Conservation (phyloP, 768 basidiomycete species). For the Coprinopsis marcescibilis region DNA sequence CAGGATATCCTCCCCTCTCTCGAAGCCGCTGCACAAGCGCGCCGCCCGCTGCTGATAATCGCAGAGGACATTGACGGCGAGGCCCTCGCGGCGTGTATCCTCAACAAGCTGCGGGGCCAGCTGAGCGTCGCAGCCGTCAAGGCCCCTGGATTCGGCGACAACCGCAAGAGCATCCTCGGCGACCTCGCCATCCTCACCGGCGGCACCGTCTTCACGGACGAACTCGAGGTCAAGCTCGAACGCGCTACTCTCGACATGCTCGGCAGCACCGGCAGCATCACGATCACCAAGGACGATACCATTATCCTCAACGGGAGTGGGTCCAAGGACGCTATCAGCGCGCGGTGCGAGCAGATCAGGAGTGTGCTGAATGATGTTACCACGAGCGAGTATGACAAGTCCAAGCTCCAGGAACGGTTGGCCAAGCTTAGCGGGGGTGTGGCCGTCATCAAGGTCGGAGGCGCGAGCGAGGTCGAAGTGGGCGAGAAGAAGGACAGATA, state of each 20-base stretch:
- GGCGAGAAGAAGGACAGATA: conserved; percentile 99
- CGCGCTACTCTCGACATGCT: conserved; percentile 83
- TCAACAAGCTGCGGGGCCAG: conserved; percentile 99
- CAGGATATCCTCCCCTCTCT: conserved; percentile 95
- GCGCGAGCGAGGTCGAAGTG: conserved; percentile 90
- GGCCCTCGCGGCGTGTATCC: conserved; percentile 93
- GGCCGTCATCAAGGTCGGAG: conserved; percentile 97
- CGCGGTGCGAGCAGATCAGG: conserved; percentile 95
- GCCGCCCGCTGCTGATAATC: conserved; percentile 92
- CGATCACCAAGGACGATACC: conserved; percentile 97
- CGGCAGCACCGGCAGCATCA: conserved; percentile 85
- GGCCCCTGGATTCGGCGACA: conserved; percentile 98
- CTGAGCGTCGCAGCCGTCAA: conserved; percentile 92
- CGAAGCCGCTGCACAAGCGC: conserved; percentile 68
- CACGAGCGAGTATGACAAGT: conserved; percentile 90
- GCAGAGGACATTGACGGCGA: conserved; percentile 98
- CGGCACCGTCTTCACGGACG: conserved; percentile 94
- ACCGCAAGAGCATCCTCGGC: conserved; percentile 96
- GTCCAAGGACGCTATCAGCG: conserved; percentile 81
- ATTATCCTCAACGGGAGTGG: conserved; percentile 94
- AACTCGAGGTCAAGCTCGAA: conserved; percentile 96
- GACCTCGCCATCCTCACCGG: conserved; percentile 97
- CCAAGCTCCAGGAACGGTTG: conserved; percentile 93
- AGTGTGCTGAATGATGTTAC: conserved; percentile 72
- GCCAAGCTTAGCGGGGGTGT: conserved; percentile 96